A percentile compares a stretch with the other conserved stretches of the same genome.
Conservation (phyloP, 148 eudicot species). For the Spergularia marina region DNA sequence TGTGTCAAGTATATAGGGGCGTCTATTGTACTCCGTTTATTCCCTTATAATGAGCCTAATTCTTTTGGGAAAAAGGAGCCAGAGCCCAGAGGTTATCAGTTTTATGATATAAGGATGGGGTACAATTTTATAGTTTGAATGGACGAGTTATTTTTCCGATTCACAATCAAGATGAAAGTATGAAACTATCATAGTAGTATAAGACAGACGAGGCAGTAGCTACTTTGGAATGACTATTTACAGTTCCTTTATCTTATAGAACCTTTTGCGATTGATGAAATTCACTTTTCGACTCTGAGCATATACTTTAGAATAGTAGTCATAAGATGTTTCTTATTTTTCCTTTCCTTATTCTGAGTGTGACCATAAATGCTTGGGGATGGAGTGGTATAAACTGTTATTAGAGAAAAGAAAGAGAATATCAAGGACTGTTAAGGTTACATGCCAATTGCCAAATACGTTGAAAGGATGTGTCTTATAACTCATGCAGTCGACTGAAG, state of each 20-base stretch:
- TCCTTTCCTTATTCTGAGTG: neutral
- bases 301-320: neutral
- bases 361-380: neutral
- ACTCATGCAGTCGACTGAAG: neutral
- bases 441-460: neutral
- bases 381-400: slow-evolving; percentile 8
- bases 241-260: neutral
- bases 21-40: neutral
- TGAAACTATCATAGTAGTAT: too few relatives aligned
- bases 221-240: neutral
- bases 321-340: neutral
- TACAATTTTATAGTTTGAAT: neutral
- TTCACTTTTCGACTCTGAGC: neutral
- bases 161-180: neutral
- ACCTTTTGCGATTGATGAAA: neutral
- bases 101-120: neutral
- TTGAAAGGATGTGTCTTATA: neutral
- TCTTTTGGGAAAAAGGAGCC: neutral
- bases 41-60: neutral
- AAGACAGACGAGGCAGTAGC: neutral
- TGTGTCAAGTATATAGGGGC: neutral
- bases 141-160: neutral
- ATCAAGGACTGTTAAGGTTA: neutral
- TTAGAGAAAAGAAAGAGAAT: neutral
- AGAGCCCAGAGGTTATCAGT: neutral